Base-by-base conservation (phyloP, 108 stramenopile species). In the Mediolabrus comicus region DNA sequence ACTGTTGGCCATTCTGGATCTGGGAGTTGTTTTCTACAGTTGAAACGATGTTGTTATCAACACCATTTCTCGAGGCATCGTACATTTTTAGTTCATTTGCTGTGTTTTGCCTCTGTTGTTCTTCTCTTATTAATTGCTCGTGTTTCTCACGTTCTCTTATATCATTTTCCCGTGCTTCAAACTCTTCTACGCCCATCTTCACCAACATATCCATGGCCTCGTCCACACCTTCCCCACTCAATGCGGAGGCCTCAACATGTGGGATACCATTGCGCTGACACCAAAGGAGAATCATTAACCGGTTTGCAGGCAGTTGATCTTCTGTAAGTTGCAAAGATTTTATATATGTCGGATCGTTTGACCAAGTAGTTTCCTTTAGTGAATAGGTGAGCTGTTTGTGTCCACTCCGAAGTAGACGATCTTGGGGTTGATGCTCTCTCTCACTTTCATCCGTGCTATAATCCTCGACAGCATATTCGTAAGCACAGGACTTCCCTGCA, bases 251-350 rank as follows among this genome's bases (percentile, higher is more conserved):
- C 43, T 89, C 88, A 22, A 86, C 64, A 62, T 94, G 92, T 14
- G 69, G 64, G n/a, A 94, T 66, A 29, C 87, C 86, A 69, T 94
- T 90, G 19, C 89, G 70, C 56, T 80, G 59, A 59, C 92, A 94
- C 92, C 92, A 94, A 2, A 90, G 66, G 39, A 84, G 33, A 0
- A 94, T 86, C 86, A 94, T 82, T 17, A 82, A 85, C 49, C 72
- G 69, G 60, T 90, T 88, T 9, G 89, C 86, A 43, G 85, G 74
- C 3, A 84, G 75, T 34, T 70, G 75, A 67, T 91, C 89, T 62
- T 94, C 92, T 3, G 86, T 75, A 17, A 56, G 78, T n/a, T 87
- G 81, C 7, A 94, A 54, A 9, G 83, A 86, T 25, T 83, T 81
- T 19, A 91, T 59, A 69, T 94, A 94, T 3, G 81, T 83, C 5